These are phyloP conservation scores for Penicillium mononematosum DNA, from an alignment of 495 filamentous ascomycete species.

Conservation along the genomic window DNA sequence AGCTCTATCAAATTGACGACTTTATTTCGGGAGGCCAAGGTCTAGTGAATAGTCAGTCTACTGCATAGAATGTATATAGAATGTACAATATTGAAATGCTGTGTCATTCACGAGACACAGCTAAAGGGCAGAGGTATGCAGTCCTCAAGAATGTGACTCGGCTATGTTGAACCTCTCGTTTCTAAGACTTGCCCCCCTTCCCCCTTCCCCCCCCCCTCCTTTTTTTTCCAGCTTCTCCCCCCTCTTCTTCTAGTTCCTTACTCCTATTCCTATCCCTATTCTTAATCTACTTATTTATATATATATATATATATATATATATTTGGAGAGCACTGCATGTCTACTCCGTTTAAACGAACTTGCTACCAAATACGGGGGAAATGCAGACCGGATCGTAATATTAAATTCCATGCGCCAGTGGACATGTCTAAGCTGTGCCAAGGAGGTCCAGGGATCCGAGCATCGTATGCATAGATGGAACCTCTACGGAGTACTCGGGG, in stretches of 20 bases:
- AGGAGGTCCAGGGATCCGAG: not conserved
- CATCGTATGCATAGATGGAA: not conserved
- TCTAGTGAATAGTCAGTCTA: not conserved
- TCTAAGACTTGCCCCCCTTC: not conserved
- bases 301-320: no score
- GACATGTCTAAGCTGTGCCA: conserved; percentile 6
- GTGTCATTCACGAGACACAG: not conserved
- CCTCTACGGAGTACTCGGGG: not conserved
- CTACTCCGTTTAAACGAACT: not conserved
- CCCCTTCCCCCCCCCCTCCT: no score
- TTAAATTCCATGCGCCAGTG: conserved; percentile 9
- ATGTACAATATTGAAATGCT: conserved; percentile 1
- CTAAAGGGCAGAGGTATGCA: conserved; percentile 8
- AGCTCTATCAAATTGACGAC: not conserved
- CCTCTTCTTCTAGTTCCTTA: not conserved
- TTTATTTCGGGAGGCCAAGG: not conserved
- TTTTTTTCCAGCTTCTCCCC: not conserved
- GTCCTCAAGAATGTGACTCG: conserved; percentile 10
- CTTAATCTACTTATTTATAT: no score
- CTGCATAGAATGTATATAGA: not conserved
- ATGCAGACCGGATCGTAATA: conserved; percentile 15
- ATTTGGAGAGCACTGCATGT: not conserved
- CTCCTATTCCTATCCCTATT: no score
- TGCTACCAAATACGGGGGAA: conserved; percentile 11
- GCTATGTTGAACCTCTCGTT: conserved; percentile 4